phyloP scores from a whole-genome alignment of 179 eudicot genomes.

The Beta macrorhiza region DNA sequence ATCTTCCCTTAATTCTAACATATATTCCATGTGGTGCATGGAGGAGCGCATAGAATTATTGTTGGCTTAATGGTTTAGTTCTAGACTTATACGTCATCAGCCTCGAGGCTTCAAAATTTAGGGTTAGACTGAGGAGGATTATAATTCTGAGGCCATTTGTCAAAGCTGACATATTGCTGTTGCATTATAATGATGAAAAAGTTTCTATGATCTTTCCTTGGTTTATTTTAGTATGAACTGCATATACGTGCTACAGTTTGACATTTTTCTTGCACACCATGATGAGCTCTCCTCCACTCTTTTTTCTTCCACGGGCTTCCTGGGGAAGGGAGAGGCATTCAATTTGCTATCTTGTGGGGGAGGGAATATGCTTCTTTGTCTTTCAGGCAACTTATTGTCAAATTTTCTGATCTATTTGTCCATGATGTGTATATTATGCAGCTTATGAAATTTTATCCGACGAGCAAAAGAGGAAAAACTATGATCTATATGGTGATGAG shows the following conservation, averaged over 20 bases:
- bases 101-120: background rate
- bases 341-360: background rate
- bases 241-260: background rate
- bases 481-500: constrained; percentile 89
- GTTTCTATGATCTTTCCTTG: background rate
- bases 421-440: constrained; percentile 34
- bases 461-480: constrained; percentile 87
- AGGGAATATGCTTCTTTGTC: background rate
- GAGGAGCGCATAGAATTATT: background rate
- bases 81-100: background rate
- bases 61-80: background rate
- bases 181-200: background rate
- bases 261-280: background rate
- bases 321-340: background rate
- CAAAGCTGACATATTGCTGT: background rate
- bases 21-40: background rate
- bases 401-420: background rate
- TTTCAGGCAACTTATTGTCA: background rate
- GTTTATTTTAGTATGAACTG: background rate
- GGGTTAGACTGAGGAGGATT: background rate
- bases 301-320: background rate
- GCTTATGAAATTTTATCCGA: constrained; percentile 92
- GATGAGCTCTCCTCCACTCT: background rate
- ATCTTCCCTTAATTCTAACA: background rate
- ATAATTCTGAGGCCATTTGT: background rate